Base-by-base conservation (phyloP, 306 rosid genomes). In the Glycyrrhiza uralensis region DNA sequence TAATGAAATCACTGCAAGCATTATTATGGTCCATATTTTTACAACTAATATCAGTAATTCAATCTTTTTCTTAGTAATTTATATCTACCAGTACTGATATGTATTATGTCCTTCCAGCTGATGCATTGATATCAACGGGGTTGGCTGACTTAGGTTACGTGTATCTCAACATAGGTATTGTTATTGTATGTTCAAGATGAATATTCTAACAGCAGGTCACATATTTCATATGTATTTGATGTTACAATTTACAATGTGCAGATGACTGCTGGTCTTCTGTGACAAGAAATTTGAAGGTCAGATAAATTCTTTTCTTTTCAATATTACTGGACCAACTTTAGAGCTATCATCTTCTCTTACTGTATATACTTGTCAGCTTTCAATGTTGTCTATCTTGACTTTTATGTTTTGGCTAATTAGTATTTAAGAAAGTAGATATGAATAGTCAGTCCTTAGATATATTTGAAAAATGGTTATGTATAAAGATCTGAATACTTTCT, bases 251-350 rank as follows among this genome's bases (percentile, higher is more conserved):
- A 23, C 49, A 46, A 67, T 64, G 3, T 82, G 90, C 89, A 94
- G 99, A 94, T 87, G 99, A 94, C 82, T 94, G 99, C 86, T 94
- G 99, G 99, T 86, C 87, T 67, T 0, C 63, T 12, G 74, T 9
- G 38, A 69, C 17, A 29, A 81, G 98, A 74, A 78, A 87, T 79
- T 77, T 18, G 13, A 51, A 84, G 98, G 98, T 93, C 39, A 66
- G 76, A 68, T 58, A 50, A 79, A 66, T 66, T 79, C 42, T 51
- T 18, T 62, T 60, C 50, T 62, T 54, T 76, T 29, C 42, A 22
- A 26, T 47, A n/a, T 59, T 33, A 28, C 17, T 1, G 8, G 57
- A 66, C 59, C 62, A 32, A 45, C 54, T 75, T 23, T 38, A 46
- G 29, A 71, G 23, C 52, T 39, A 59, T 63, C 30, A 23, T 66